Percentiles rank a stretch among this genome's conserved stretches.
Conservation (phyloP, 352 stramenopile species). For the Bremia lactucae region DNA sequence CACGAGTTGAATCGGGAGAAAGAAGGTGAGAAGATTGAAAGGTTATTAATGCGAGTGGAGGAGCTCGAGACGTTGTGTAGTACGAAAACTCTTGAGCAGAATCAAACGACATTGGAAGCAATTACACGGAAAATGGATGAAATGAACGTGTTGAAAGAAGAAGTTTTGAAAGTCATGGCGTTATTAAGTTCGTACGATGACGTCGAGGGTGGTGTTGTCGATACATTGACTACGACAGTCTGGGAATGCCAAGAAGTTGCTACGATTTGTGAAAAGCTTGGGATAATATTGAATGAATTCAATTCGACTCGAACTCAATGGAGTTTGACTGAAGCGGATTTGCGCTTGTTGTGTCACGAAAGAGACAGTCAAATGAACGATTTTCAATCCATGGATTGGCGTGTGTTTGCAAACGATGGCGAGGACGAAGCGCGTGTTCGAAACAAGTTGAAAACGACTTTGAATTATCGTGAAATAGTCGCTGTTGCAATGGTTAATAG, state of each 20-base stretch:
- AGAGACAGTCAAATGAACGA: slow-evolving; percentile 6
- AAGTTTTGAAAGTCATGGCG: slow-evolving; percentile 5
- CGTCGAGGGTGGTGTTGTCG: background rate
- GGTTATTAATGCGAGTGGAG: background rate
- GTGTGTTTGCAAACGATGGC: slow-evolving; percentile 12
- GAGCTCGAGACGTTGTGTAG: background rate
- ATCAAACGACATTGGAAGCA: background rate
- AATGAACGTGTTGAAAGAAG: background rate
- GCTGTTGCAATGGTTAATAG: slow-evolving; percentile 9
- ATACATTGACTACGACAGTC: background rate
- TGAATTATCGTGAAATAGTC: slow-evolving; percentile 7
- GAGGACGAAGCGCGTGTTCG: slow-evolving; percentile 5
- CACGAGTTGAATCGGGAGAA: background rate
- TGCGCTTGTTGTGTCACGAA: slow-evolving; percentile 4
- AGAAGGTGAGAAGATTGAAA: background rate
- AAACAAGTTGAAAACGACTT: background rate
- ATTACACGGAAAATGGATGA: background rate
- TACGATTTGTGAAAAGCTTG: slow-evolving; percentile 7
- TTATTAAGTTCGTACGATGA: background rate
- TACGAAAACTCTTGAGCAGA: background rate
- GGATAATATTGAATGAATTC: slow-evolving; percentile 5
- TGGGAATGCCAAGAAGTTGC: slow-evolving; percentile 14
- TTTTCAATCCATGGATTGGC: slow-evolving; percentile 14
- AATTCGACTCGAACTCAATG: slow-evolving; percentile 9
- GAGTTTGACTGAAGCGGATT: slow-evolving; percentile 4